Percentiles rank a stretch among this genome's conserved stretches.
Conservation (phyloP, 192 early-diverging fungal genomes). For the Neocallimastix lanati region DNA sequence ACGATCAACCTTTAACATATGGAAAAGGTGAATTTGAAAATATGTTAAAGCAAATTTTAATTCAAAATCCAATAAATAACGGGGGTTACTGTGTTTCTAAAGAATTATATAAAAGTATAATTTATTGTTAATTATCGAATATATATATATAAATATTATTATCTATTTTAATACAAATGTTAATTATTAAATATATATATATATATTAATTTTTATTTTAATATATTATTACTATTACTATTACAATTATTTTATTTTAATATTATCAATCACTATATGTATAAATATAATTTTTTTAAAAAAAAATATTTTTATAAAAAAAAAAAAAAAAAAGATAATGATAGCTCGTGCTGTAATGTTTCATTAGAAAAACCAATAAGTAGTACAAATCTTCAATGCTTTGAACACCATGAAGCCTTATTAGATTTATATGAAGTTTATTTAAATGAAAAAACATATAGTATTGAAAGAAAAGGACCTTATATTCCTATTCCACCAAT, state of each 20-base stretch:
- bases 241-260: too few relatives aligned
- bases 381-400: background rate
- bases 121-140: too few relatives aligned
- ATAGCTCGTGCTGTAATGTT: background rate
- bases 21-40: slow-evolving; percentile 25
- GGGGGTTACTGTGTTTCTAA: slow-evolving; percentile 24
- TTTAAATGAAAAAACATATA: background rate
- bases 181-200: too few relatives aligned
- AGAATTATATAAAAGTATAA: background rate
- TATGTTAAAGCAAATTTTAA: slow-evolving; percentile 9
- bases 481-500: background rate
- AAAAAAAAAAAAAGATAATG: too few relatives aligned
- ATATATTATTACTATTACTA: too few relatives aligned
- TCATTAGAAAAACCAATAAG: background rate
- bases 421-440: background rate
- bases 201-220: too few relatives aligned
- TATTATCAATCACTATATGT: too few relatives aligned
- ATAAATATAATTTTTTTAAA: too few relatives aligned
- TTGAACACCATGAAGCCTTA: background rate
- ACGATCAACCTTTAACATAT: slow-evolving; percentile 12
- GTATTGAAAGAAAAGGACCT: background rate
- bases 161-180: too few relatives aligned
- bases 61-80: slow-evolving; percentile 1
- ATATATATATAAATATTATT: too few relatives aligned
- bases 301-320: too few relatives aligned